Evolutionary conservation across 805 yeast genomes (phyloP).

Genomic region (Starmerella etchellsii): DNA sequence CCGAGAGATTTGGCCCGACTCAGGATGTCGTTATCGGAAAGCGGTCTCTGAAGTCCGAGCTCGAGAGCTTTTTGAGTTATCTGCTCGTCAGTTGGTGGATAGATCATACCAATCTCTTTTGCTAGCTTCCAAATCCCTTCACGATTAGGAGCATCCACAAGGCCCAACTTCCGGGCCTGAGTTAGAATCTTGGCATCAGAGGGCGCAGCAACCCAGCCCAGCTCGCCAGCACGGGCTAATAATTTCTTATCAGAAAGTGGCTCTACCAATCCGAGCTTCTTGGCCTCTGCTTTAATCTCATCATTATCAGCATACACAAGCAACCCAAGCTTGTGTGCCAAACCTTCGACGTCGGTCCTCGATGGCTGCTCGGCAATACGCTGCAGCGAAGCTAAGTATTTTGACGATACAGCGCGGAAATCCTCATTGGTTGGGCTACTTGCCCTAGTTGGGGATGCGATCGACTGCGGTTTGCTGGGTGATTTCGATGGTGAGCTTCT

Average conservation of each 20-base stretch:
- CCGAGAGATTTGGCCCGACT: conserved; percentile 21
- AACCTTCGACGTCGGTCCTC: conserved; percentile 13
- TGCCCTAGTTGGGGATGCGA: background rate
- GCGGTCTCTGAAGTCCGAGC: conserved; percentile 12
- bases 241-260: conserved; percentile 9
- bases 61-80: conserved; percentile 1
- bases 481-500: background rate
- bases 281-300: conserved; percentile 10
- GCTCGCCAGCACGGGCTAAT: conserved; percentile 3
- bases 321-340: conserved; percentile 22
- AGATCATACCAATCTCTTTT: conserved; percentile 8
- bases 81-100: background rate
- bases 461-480: background rate
- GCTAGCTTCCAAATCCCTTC: conserved; percentile 11
- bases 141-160: conserved; percentile 36
- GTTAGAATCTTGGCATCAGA: conserved; percentile 11
- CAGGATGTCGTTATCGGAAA: conserved; percentile 1
- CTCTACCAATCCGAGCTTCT: conserved; percentile 10
- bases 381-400: conserved; percentile 24
- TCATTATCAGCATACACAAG: conserved; percentile 8
- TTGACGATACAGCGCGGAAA: conserved; percentile 24
- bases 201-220: conserved; percentile 11
- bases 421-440: conserved; percentile 5
- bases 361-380: conserved; percentile 26
- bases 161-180: conserved; percentile 22